Conservation (phyloP, 2,329 filamentous ascomycete species). For the Macrophomina pseudophaseolina region DNA sequence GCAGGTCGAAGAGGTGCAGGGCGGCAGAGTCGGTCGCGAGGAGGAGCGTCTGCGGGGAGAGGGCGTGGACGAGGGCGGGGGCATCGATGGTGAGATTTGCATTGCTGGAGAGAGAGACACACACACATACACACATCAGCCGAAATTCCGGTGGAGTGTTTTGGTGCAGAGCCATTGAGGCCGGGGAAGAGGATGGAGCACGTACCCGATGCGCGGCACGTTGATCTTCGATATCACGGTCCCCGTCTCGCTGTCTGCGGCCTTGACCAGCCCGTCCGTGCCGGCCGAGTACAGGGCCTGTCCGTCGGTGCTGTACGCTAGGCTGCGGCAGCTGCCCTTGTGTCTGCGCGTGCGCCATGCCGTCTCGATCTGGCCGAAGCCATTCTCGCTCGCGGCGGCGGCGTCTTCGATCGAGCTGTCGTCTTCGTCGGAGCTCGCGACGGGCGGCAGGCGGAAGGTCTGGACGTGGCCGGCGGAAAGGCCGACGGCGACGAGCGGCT, state of each 20-base stretch:
- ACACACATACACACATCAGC: too few species aligned
- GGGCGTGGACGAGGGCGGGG: slow-evolving; percentile 80
- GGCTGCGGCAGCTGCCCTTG: slow-evolving; percentile 87
- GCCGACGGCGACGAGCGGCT: slow-evolving; percentile 85
- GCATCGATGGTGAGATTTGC: slow-evolving; percentile 62
- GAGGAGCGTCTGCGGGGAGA: slow-evolving; percentile 86
- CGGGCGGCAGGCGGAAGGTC: slow-evolving; percentile 74
- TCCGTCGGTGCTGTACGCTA: slow-evolving; percentile 81
- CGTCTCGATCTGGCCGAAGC: slow-evolving; percentile 78
- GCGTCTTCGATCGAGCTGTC: slow-evolving; percentile 51
- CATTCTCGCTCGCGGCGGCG: slow-evolving; percentile 58
- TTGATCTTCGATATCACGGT: slow-evolving; percentile 81
- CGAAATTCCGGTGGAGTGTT: too few species aligned
- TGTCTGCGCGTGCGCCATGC: slow-evolving; percentile 87
- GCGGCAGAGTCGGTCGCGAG: slow-evolving; percentile 89
- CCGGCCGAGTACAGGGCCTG: slow-evolving; percentile 66
- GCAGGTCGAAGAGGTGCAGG: slow-evolving; percentile 85
- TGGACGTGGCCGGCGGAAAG: slow-evolving; percentile 85
- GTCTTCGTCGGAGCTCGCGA: slow-evolving; percentile 57
- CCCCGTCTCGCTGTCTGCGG: slow-evolving; percentile 62
- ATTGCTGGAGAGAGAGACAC: background rate
- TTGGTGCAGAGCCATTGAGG: too few species aligned
- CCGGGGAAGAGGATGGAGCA: background rate
- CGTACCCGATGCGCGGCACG: slow-evolving; percentile 63
- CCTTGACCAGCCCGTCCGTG: slow-evolving; percentile 68